A percentile compares a stretch with the other conserved stretches of the same genome.
These are phyloP conservation scores for Stereocaulon alpinum DNA, from an alignment of 495 filamentous ascomycete genomes.

Conservation along the genomic window DNA sequence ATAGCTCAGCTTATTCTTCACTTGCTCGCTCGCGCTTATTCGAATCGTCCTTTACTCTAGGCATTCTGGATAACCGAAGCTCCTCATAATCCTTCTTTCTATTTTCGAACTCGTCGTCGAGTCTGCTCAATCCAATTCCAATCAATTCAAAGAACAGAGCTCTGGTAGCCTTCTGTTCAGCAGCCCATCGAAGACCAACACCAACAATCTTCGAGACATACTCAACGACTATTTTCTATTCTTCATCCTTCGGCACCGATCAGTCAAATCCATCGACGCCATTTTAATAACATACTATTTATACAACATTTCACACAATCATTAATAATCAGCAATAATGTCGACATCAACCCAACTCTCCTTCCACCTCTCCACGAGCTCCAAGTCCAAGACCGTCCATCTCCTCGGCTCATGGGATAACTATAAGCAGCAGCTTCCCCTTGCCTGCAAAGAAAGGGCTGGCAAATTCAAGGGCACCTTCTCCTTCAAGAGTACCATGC, in stretches of 20 bases:
- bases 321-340: conserved; percentile 40
- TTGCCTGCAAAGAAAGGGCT: conserved; percentile 67
- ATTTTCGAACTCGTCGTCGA: conserved; percentile 17
- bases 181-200: conserved; percentile 5
- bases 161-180: conserved; percentile 23
- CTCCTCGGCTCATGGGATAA: conserved; percentile 97
- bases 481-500: conserved; percentile 76
- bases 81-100: conserved; percentile 14
- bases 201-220: conserved; percentile 3
- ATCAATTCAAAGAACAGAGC: conserved; percentile 17
- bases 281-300: conserved; percentile 7
- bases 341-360: conserved; percentile 80
- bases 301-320: conserved; percentile 16
- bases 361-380: conserved; percentile 88
- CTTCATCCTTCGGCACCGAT: conserved; percentile 21
- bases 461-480: conserved; percentile 93
- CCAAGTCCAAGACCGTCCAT: conserved; percentile 96
- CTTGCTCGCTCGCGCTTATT: conserved; percentile 45
- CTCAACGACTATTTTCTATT: conserved; percentile 13
- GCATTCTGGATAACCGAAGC: conserved; percentile 16
- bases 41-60: conserved; percentile 7
- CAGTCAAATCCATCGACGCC: conserved; percentile 4
- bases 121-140: background rate
- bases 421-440: conserved; percentile 84
- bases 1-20: conserved; percentile 37